Percentiles rank a stretch among this genome's conserved stretches.
Conservation (phyloP, 2,329 filamentous ascomycete species). For the Thielaviopsis punctulata region DNA sequence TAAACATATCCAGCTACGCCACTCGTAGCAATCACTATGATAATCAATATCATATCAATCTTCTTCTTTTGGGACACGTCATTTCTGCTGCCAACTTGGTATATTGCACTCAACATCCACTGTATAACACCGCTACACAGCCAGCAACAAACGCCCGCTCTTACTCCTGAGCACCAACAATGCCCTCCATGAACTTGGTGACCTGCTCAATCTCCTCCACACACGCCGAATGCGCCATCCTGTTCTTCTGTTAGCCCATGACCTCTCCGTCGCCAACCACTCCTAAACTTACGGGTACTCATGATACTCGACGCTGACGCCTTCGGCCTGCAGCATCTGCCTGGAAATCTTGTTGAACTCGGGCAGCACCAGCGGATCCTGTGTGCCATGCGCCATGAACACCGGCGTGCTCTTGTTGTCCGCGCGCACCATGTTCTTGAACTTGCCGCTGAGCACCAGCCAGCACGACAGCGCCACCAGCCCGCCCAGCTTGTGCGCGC, state of each 20-base stretch:
- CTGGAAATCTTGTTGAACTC: slow-evolving; percentile 52
- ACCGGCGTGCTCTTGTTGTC: slow-evolving; percentile 54
- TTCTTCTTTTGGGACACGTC: neutral
- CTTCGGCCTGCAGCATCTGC: slow-evolving; percentile 48
- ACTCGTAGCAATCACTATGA: too few relatives aligned
- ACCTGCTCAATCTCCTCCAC: slow-evolving; percentile 68
- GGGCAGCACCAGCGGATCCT: slow-evolving; percentile 55
- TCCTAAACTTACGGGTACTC: slow-evolving; percentile 45
- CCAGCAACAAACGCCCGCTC: too few relatives aligned
- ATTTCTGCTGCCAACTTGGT: neutral
- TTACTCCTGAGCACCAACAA: slow-evolving; percentile 23
- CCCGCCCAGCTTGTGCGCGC: slow-evolving; percentile 59
- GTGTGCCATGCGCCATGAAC: slow-evolving; percentile 76
- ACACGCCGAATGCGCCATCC: slow-evolving; percentile 61
- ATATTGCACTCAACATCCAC: too few relatives aligned
- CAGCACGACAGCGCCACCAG: slow-evolving; percentile 77
- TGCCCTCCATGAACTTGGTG: slow-evolving; percentile 37
- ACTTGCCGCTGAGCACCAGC: slow-evolving; percentile 43
- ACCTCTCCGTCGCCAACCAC: neutral
- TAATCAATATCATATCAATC: too few relatives aligned
- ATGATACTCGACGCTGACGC: slow-evolving; percentile 58
- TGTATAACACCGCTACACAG: neutral
- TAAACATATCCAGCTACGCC: too few relatives aligned
- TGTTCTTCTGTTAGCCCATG: slow-evolving; percentile 17
- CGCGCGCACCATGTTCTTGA: slow-evolving; percentile 25